Base-by-base conservation (phyloP, 768 basidiomycete genomes). In the Rickenella mellea region DNA sequence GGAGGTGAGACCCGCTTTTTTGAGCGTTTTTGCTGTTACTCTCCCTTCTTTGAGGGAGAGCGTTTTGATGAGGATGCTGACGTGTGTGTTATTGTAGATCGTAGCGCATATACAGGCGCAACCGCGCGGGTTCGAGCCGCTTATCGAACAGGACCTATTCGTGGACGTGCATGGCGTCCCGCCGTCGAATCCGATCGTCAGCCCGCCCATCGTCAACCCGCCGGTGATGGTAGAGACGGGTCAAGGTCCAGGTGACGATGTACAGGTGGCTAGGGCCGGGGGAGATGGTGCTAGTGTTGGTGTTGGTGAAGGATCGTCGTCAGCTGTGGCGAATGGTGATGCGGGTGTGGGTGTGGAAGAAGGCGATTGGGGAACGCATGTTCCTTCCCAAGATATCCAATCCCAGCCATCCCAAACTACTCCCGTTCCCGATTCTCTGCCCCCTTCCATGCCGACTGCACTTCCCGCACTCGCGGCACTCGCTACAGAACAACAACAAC, bases 101-200 rank as follows among this genome's bases (percentile, higher is more conserved):
- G 66, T 84, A 12, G 58, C 67, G 22, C 61, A 81, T 52, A 68
- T 81, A 24, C 71, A 73, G 48, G 64, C 70, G 14, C 76, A 78
- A 47, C 80, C 83, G 6, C 61, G 68, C 36, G 73, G 70, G 37
- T 88, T 88, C 55, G 64, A 66, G 17, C 72, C 79, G 3, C 62
- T 89, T 8, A 69, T 88, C 27, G 83, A 87, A 45, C 61, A 67
- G 14, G 83, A 84, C 25, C 61, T 86, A 17, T 89, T 88, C 51
- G 64, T 65, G 46, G 85, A 87, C 38, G 64, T 84, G 28, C 79
- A 86, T 51, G 65, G 61, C 12, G 74, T 80, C 66, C 73, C 7
- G 76, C 74, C 5, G 54, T 62, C 6, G 80, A 83, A 40, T 70
- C 73, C 2, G 69, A 76, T 41, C n/a, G n/a, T n/a, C n/a, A 22